Conservation (phyloP, 2,329 filamentous ascomycete genomes). For the Venturia pyrina region DNA sequence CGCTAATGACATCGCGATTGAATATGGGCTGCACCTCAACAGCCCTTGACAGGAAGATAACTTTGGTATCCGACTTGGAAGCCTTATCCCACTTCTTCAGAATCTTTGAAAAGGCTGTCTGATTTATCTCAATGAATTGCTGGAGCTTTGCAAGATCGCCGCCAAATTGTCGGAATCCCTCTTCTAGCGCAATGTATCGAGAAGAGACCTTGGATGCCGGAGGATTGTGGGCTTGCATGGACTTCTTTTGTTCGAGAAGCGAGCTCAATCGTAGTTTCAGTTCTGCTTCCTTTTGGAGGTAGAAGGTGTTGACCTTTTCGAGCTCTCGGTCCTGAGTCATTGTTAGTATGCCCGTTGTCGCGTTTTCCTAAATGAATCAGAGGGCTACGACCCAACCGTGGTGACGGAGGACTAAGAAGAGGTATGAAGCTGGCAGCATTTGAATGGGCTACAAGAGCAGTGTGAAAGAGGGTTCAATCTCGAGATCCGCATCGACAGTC, state of each 20-base stretch:
- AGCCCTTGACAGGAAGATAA: conserved; percentile 88
- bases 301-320: conserved; percentile 97
- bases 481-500: no score
- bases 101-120: conserved; percentile 96
- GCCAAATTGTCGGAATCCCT: conserved; percentile 95
- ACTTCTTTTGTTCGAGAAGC: conserved; percentile 87
- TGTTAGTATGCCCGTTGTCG: background rate
- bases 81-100: conserved; percentile 99
- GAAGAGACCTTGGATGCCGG: conserved; percentile 78
- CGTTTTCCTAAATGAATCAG: no score
- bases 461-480: no score
- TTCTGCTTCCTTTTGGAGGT: conserved; percentile 97
- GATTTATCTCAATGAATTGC: conserved; percentile 97
- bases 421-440: no score
- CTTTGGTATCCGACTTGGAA: conserved; percentile 92
- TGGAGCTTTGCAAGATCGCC: conserved; percentile 92
- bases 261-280: conserved; percentile 89
- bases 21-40: conserved; percentile 98
- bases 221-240: conserved; percentile 68
- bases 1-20: conserved; percentile 93
- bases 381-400: no score
- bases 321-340: conserved; percentile 74
- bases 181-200: conserved; percentile 88
- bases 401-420: no score
- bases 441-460: no score